A percentile compares a stretch with the other conserved stretches of the same genome.
Evolutionary conservation across 139 green algal genomes (phyloP).

Genomic region (Chlorella sp.): DNA sequence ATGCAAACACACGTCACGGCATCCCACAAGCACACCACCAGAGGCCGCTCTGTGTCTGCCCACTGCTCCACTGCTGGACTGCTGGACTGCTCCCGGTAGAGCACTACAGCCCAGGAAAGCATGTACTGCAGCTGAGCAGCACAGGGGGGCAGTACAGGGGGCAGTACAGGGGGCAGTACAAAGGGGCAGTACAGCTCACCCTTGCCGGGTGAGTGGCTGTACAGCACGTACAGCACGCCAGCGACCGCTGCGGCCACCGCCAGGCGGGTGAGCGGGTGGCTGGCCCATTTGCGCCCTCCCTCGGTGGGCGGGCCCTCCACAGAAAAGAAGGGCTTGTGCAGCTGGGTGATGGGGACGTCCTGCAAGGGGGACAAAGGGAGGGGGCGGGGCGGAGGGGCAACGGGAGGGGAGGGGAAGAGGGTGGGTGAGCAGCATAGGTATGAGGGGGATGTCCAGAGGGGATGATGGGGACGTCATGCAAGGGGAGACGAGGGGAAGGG

Average conservation of each 20-base stretch:
- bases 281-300: slow-evolving; percentile 16
- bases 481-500: background rate
- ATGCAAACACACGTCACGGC: no score
- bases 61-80: no score
- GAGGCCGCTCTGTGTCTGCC: no score
- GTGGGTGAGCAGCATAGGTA: slow-evolving; percentile 27
- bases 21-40: background rate
- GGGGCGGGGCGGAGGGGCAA: background rate
- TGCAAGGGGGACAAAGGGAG: background rate
- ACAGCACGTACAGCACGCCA: slow-evolving; percentile 51
- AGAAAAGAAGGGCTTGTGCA: slow-evolving; percentile 58
- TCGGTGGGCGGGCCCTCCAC: slow-evolving; percentile 35
- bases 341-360: slow-evolving; percentile 59
- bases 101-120: no score
- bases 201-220: slow-evolving; percentile 48
- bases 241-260: background rate
- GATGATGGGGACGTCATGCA: slow-evolving; percentile 56
- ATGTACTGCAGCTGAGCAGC: background rate
- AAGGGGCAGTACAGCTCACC: background rate
- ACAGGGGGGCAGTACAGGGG: background rate
- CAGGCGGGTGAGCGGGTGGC: slow-evolving; percentile 24
- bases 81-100: no score
- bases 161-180: background rate
- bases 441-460: slow-evolving; percentile 58
- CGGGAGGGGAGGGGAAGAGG: background rate